A percentile compares a stretch with the other conserved stretches of the same genome.
Conservation (phyloP, 1,139 yeast genomes). For the Candida dubliniensis region DNA sequence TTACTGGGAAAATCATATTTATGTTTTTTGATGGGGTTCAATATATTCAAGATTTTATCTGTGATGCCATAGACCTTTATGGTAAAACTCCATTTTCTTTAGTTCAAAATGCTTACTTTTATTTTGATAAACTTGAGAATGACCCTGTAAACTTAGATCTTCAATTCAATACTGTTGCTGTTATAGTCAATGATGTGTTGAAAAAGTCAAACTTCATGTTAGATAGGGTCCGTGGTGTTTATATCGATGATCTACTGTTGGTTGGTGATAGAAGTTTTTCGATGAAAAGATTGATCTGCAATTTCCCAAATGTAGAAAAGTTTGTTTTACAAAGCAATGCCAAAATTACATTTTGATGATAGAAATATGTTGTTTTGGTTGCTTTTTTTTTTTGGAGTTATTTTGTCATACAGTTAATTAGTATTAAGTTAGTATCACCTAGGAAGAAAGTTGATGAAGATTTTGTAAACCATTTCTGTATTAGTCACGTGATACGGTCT, state of each 20-base stretch:
- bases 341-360: slow-evolving; percentile 6
- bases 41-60: slow-evolving; percentile 32
- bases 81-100: slow-evolving; percentile 14
- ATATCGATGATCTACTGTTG: slow-evolving; percentile 35
- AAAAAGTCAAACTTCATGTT: slow-evolving; percentile 37
- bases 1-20: slow-evolving; percentile 32
- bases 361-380: background rate
- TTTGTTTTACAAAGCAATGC: slow-evolving; percentile 30
- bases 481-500: background rate
- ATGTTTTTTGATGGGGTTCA: slow-evolving; percentile 43
- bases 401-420: background rate
- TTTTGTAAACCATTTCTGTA: background rate
- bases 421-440: too few relatives aligned
- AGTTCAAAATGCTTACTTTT: slow-evolving; percentile 30
- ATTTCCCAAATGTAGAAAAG: slow-evolving; percentile 35
- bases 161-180: slow-evolving; percentile 29
- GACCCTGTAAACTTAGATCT: background rate
- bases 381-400: background rate
- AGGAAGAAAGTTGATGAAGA: too few relatives aligned
- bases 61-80: slow-evolving; percentile 34
- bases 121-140: slow-evolving; percentile 21
- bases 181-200: slow-evolving; percentile 38
- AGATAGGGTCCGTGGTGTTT: slow-evolving; percentile 33
- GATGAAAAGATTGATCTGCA: slow-evolving; percentile 30
- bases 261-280: slow-evolving; percentile 36